These are phyloP conservation scores for Celoporthe dispersa DNA, from an alignment of 2,329 filamentous ascomycete genomes.

Conservation along the genomic window DNA sequence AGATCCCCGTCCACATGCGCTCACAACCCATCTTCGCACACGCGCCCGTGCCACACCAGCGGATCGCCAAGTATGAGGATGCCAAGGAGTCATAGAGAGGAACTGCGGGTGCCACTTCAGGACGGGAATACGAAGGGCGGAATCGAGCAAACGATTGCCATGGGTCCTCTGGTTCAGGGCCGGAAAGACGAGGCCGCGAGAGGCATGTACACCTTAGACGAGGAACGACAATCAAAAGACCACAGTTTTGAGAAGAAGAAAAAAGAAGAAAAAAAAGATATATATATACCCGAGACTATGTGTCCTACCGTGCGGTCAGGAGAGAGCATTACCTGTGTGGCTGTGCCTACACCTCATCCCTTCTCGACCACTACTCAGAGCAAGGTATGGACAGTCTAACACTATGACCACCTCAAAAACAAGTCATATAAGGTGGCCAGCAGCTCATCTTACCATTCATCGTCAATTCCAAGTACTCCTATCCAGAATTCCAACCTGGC, in stretches of 20 bases:
- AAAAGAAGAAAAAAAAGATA: background rate
- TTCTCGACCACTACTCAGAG: background rate
- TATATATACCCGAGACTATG: background rate
- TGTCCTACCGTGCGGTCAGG: background rate
- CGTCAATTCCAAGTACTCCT: background rate
- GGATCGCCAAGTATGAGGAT: slow-evolving; percentile 25
- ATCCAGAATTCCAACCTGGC: background rate
- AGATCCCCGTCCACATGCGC: slow-evolving; percentile 75
- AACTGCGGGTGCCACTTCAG: background rate
- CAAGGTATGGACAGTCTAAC: background rate
- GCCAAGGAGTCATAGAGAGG: slow-evolving; percentile 14
- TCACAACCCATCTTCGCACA: slow-evolving; percentile 66
- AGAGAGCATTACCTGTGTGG: no score
- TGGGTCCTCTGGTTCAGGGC: background rate
- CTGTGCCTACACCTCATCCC: background rate
- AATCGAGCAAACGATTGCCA: background rate
- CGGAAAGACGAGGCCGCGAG: background rate
- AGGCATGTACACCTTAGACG: slow-evolving; percentile 20
- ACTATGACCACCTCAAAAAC: no score
- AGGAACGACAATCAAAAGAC: slow-evolving; percentile 1
- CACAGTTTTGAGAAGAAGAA: background rate
- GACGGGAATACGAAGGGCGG: no score
- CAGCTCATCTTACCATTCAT: background rate
- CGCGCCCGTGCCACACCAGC: slow-evolving; percentile 41
- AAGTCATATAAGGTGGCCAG: background rate